Evolutionary conservation across 2,329 filamentous ascomycete species (phyloP), one percentile per base, ranked within the genome.

Genomic region (Sphaceloma murrayae): DNA sequence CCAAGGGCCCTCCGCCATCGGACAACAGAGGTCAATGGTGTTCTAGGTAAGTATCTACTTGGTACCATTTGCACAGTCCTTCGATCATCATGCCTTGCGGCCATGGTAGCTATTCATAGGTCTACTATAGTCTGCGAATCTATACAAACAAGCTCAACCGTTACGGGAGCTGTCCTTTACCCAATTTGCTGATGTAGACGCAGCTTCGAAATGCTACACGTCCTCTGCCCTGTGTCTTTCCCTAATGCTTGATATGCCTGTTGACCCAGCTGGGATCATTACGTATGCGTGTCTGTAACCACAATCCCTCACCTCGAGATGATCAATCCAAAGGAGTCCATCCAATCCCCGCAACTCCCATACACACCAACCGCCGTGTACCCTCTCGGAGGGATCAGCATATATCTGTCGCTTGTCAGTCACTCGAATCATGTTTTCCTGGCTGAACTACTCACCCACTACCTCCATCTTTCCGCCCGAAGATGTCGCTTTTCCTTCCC

Each of bases 351-450:
- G 56, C 79, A 85, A 42, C 83, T 85, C 46, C 91, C 91, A 8
- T 85, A 82, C 51, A 96, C 73, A 48, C 91, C 91, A 49, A 84
- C 88, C 57, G 96, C 81, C 52, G 73, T 85, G 65, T 91, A 95
- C 38, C 89, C 89, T 53, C 83, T 74, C 8, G 91, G 91, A 42
- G 89, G 86, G 53, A 96, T 84, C 49, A 98, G 71, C 24, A 80
- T 91, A 61, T 88, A 82, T 51, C 89, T 95, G 34, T 17, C 5
- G 45, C 9, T 16, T 17, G 39, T 45, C 32, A 44, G 26, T 10
- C 17, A 14, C 6, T 10, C 9, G 11, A 39, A 29, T 7, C 19
- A 49, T 34, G 51, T 46, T 30, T n/a, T n/a, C n/a, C n/a, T n/a
- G n/a, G n/a, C n/a, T n/a, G n/a, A n/a, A 14, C 22, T 45, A 77